These are phyloP conservation scores for Cavenderia fasciculata DNA, from an alignment of 78 protist species.

Conservation along the genomic window DNA sequence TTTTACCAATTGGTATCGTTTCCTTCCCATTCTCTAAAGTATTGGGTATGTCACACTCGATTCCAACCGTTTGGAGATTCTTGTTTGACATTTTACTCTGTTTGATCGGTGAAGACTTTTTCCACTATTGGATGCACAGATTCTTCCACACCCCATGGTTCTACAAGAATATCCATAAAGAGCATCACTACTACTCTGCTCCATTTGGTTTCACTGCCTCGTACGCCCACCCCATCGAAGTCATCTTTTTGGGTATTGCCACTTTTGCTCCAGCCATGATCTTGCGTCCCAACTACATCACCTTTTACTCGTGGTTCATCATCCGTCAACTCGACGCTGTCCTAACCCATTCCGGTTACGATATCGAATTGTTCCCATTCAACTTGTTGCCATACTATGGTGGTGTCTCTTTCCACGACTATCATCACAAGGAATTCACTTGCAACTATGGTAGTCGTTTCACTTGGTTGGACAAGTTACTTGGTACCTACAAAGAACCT, in stretches of 20 bases:
- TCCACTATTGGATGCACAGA: conserved; percentile 79
- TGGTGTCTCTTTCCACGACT: conserved; percentile 72
- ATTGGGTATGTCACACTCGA: conserved; percentile 37
- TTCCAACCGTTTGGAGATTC: conserved; percentile 71
- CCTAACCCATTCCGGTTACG: conserved; percentile 74
- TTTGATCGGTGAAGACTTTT: conserved; percentile 76
- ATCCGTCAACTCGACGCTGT: conserved; percentile 74
- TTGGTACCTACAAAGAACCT: conserved; percentile 60
- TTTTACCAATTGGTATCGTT: conserved; percentile 52
- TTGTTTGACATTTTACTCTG: conserved; percentile 59
- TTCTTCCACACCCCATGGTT: conserved; percentile 81
- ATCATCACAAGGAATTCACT: conserved; percentile 74
- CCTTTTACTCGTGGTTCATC: conserved; percentile 73
- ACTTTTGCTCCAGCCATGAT: conserved; percentile 73
- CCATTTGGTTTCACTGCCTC: conserved; percentile 81
- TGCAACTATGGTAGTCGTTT: conserved; percentile 75
- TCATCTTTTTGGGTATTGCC: conserved; percentile 68
- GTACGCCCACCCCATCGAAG: conserved; percentile 76
- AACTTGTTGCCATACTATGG: conserved; percentile 62
- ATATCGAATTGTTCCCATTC: conserved; percentile 68
- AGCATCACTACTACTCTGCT: conserved; percentile 72
- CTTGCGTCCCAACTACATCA: conserved; percentile 53
- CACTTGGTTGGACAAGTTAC: conserved; percentile 57
- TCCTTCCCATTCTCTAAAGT: conserved; percentile 59
- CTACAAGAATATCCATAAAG: conserved; percentile 76